These are phyloP conservation scores for Fagus sylvatica DNA, from an alignment of 306 rosid genomes.

Conservation along the genomic window DNA sequence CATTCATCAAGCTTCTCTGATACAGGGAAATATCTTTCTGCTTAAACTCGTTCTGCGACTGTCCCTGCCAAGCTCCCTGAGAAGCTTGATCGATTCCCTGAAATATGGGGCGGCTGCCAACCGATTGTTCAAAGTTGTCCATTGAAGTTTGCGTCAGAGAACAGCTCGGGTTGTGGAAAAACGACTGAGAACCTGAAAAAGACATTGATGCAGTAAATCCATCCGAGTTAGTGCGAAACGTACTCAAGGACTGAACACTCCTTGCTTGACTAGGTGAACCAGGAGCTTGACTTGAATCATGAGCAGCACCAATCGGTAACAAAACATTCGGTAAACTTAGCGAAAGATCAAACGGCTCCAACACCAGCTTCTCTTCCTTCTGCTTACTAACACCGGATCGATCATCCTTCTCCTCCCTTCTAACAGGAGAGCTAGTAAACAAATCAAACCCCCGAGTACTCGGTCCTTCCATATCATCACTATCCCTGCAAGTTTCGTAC, in stretches of 20 bases:
- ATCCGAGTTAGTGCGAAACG: slow-evolving; percentile 77
- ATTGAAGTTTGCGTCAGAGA: slow-evolving; percentile 81
- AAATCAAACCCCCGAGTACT: slow-evolving; percentile 86
- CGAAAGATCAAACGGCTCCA: slow-evolving; percentile 86
- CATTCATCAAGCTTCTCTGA: slow-evolving; percentile 54
- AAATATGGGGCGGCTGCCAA: slow-evolving; percentile 89
- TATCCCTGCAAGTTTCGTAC: slow-evolving; percentile 23
- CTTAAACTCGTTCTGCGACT: slow-evolving; percentile 71
- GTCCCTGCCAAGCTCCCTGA: slow-evolving; percentile 75
- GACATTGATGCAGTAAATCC: slow-evolving; percentile 94
- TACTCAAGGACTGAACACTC: slow-evolving; percentile 83
- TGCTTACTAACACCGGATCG: slow-evolving; percentile 43
- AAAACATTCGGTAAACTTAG: slow-evolving; percentile 93
- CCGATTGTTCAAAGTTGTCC: slow-evolving; percentile 87
- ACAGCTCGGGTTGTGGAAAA: slow-evolving; percentile 95
- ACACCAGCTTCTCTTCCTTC: slow-evolving; percentile 54
- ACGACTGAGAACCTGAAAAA: slow-evolving; percentile 90
- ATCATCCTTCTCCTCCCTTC: slow-evolving; percentile 56
- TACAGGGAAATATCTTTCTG: slow-evolving; percentile 65
- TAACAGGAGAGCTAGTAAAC: slow-evolving; percentile 82
- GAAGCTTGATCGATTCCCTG: slow-evolving; percentile 73
- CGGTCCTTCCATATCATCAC: slow-evolving; percentile 74
- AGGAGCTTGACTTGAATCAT: slow-evolving; percentile 52
- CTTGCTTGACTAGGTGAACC: slow-evolving; percentile 83
- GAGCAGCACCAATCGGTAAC: slow-evolving; percentile 79